Evolutionary conservation across 495 filamentous ascomycete species (phyloP).

Genomic region (Penicillium parvum): DNA sequence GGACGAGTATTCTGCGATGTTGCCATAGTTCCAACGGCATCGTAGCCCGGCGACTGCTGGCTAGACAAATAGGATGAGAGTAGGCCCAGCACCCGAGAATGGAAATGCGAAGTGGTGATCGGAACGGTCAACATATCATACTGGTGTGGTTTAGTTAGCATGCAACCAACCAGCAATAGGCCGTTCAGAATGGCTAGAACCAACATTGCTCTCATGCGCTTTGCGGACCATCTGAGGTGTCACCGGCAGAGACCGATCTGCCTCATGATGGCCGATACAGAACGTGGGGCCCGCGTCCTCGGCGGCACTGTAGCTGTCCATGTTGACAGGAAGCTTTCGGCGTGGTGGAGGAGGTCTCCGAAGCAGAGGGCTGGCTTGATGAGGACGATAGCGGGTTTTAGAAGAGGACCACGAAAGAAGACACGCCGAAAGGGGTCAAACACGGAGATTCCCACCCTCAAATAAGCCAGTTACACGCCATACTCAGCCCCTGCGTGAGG

Average conservation of each 20-base stretch:
- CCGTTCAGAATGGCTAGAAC: constrained; percentile 13
- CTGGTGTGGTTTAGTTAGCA: constrained; percentile 40
- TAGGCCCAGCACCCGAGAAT: constrained; percentile 63
- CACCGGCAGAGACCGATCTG: constrained; percentile 55
- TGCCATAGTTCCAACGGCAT: constrained; percentile 31
- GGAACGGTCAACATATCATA: constrained; percentile 91
- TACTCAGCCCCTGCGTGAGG: constrained; percentile 9
- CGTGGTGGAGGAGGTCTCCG: constrained; percentile 7
- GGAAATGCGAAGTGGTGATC: constrained; percentile 81
- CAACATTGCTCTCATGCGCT: constrained; percentile 57
- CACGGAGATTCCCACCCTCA: neutral
- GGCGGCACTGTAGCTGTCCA: constrained; percentile 42
- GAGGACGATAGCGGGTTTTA: neutral
- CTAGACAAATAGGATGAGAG: constrained; percentile 54
- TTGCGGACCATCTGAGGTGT: constrained; percentile 59
- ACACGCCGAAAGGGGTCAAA: neutral
- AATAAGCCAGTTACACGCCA: neutral
- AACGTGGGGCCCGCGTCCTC: constrained; percentile 60
- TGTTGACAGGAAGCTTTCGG: constrained; percentile 19
- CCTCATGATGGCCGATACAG: constrained; percentile 83
- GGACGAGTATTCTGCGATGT: constrained; percentile 40
- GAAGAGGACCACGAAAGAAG: neutral
- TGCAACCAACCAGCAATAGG: neutral
- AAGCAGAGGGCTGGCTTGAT: constrained; percentile 8
- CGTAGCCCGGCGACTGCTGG: constrained; percentile 24